Evolutionary conservation across 805 yeast genomes (phyloP).

Genomic region (Ogataea salicorniae): DNA sequence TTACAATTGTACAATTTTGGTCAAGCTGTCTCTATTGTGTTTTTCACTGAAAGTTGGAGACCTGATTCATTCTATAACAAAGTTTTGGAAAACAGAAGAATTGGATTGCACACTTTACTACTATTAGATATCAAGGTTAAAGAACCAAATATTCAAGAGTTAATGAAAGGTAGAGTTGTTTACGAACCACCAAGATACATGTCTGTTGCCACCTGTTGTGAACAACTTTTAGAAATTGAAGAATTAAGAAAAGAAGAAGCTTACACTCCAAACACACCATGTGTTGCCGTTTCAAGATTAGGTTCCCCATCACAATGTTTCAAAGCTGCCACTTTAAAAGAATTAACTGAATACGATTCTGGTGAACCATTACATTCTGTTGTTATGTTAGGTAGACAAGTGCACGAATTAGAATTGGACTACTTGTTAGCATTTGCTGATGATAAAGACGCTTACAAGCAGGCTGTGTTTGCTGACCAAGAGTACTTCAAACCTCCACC

Average conservation of each 20-base stretch:
- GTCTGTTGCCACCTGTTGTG: slow-evolving; percentile 86
- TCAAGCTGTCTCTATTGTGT: slow-evolving; percentile 94
- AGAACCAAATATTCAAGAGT: slow-evolving; percentile 90
- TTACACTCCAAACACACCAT: slow-evolving; percentile 83
- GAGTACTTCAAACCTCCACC: slow-evolving; percentile 72
- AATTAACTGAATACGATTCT: slow-evolving; percentile 76
- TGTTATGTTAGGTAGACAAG: slow-evolving; percentile 85
- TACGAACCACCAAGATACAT: slow-evolving; percentile 97
- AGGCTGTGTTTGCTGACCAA: slow-evolving; percentile 50
- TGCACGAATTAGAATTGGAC: slow-evolving; percentile 89
- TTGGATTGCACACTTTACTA: slow-evolving; percentile 88
- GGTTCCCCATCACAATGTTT: slow-evolving; percentile 83
- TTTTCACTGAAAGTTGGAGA: slow-evolving; percentile 92
- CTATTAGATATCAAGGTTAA: slow-evolving; percentile 91
- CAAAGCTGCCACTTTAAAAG: slow-evolving; percentile 77
- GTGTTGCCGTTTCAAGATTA: slow-evolving; percentile 86
- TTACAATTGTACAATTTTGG: slow-evolving; percentile 92
- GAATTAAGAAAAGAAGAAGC: slow-evolving; percentile 70
- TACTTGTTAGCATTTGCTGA: slow-evolving; percentile 74
- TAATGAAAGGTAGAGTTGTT: slow-evolving; percentile 86
- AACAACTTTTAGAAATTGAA: slow-evolving; percentile 84
- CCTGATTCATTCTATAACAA: slow-evolving; percentile 94
- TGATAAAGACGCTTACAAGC: slow-evolving; percentile 45
- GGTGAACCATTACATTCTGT: slow-evolving; percentile 95
- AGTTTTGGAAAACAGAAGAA: slow-evolving; percentile 78